Evolutionary conservation across 352 stramenopile genomes (phyloP), one percentile per base, ranked within the genome.

Genomic region (Globisporangium uncinulatum): DNA sequence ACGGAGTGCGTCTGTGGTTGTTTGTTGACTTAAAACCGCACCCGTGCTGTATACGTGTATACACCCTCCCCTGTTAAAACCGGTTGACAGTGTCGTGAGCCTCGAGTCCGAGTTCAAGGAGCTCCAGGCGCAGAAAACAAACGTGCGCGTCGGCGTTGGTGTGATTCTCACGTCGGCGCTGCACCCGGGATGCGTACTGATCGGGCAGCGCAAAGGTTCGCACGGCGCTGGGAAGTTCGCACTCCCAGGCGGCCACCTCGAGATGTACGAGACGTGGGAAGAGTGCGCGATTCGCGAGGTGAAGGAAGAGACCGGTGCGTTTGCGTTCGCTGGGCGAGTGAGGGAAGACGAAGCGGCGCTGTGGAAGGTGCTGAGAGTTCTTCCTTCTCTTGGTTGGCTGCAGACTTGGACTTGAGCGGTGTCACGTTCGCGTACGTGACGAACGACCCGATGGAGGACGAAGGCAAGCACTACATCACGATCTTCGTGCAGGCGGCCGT

Each of bases 391-490:
- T 15, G 24, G 24, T 29, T 29, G 24, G 24, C 24, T 29, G 24
- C 61, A 88, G 76, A 91, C 58, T 54, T 94, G 31, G 74, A 90
- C 49, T 51, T 94, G 42, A 65, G 69, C 13, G 60, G 62, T 41
- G 63, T 69, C 36, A 72, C 54, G 51, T 87, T 94, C 54, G 72
- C 78, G 17, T 86, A 83, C 47, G 79, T 88, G 49, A 94, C 83
- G 10, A 94, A 94, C 64, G 83, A 94, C 62, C 73, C 72, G 7
- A 94, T 92, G 81, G 68, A 87, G 58, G 70, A 88, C 54, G 78
- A 92, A 58, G 73, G 62, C 59, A 92, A 91, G 57, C 83, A 94
- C 65, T 94, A 92, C 69, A 89, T 92, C 54, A 94, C 84, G 44
- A 87, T 94, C 60, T 80, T 92, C 51, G 88, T 91, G 76, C 78